Evolutionary conservation across 2,329 filamentous ascomycete species (phyloP).

Genomic region (Xylariaceae sp.): DNA sequence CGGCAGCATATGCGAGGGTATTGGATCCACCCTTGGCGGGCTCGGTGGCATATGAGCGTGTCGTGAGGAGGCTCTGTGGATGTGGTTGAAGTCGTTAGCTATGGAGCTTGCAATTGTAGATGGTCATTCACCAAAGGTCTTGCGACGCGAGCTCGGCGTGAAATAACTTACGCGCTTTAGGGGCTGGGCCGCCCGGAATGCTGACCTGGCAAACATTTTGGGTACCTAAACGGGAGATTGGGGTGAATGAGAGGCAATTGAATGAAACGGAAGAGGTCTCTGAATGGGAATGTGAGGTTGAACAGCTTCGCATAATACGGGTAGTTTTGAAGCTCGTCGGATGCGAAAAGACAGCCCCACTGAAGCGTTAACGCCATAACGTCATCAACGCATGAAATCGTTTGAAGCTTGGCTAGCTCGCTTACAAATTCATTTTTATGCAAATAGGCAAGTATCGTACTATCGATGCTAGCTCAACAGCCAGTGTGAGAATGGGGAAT

Average conservation of each 20-base stretch:
- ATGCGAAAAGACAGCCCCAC: constrained; percentile 25
- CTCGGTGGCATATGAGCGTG: constrained; percentile 71
- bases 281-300: neutral
- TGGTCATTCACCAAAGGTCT: constrained; percentile 3
- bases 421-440: constrained; percentile 24
- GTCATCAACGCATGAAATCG: constrained; percentile 10
- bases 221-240: neutral
- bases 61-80: constrained; percentile 35
- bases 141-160: constrained; percentile 4
- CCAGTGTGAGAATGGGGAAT: too few species aligned
- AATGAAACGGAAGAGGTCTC: neutral
- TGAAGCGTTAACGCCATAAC: constrained; percentile 9
- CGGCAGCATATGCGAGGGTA: constrained; percentile 66
- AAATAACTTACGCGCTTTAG: constrained; percentile 58
- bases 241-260: neutral
- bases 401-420: neutral
- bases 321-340: constrained; percentile 5
- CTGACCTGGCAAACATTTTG: constrained; percentile 65
- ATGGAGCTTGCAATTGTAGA: neutral
- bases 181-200: constrained; percentile 61
- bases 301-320: neutral
- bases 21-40: constrained; percentile 62
- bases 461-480: too few species aligned
- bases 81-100: constrained; percentile 25
- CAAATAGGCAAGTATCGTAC: too few species aligned